A percentile compares a stretch with the other conserved stretches of the same genome.
phyloP scores from a whole-genome alignment of 768 basidiomycete genomes.

The Rubroboletus satanas region DNA sequence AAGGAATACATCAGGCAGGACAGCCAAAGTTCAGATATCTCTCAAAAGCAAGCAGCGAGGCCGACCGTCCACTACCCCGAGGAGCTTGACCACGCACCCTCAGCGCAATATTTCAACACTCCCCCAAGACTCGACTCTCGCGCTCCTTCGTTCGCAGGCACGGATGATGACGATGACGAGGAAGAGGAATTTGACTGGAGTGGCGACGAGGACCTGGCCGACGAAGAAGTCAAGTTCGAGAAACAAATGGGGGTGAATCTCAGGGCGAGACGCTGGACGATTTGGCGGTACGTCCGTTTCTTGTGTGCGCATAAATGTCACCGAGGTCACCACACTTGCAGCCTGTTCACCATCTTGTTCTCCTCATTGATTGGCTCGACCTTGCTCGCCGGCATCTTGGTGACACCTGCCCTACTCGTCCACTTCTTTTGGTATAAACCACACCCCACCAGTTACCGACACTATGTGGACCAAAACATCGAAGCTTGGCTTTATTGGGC shows the following conservation, averaged over 20 bases:
- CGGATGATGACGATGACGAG: constrained; percentile 58
- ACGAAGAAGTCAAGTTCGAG: constrained; percentile 65
- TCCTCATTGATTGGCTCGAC: constrained; percentile 72
- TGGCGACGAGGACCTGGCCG: constrained; percentile 69
- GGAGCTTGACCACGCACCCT: constrained; percentile 30
- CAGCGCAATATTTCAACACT: constrained; percentile 21
- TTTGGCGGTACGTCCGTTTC: constrained; percentile 45
- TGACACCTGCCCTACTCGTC: constrained; percentile 58
- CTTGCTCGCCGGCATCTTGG: constrained; percentile 58
- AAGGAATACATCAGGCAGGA: constrained; percentile 5
- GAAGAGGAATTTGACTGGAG: constrained; percentile 70
- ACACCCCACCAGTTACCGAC: constrained; percentile 50
- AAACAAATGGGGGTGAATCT: constrained; percentile 52
- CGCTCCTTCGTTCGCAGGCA: constrained; percentile 44
- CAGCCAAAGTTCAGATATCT: constrained; percentile 12
- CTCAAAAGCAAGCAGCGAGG: constrained; percentile 20
- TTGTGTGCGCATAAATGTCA: background rate
- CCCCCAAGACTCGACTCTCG: constrained; percentile 35
- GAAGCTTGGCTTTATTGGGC: constrained; percentile 82
- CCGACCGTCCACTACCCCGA: constrained; percentile 55
- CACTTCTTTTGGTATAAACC: constrained; percentile 70
- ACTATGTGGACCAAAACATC: constrained; percentile 60
- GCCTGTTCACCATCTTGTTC: constrained; percentile 58
- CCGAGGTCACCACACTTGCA: constrained; percentile 23
- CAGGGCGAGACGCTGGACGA: constrained; percentile 44